Conservation (phyloP, 1,139 yeast species). For the Lodderomyces orthopsilosis region DNA sequence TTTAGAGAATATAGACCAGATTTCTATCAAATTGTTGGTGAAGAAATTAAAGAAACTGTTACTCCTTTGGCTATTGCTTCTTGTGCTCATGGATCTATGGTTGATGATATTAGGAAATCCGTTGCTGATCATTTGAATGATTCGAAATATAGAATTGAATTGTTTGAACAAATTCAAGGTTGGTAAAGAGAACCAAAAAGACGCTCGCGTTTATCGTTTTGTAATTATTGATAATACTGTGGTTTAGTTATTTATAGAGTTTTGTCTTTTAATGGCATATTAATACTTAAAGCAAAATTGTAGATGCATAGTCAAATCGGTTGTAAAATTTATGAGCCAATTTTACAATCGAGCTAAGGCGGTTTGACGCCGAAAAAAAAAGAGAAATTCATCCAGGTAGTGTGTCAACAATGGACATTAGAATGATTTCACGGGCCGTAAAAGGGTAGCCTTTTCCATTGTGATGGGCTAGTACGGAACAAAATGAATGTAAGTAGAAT, state of each 20-base stretch:
- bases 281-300: too few species aligned
- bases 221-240: neutral
- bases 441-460: too few species aligned
- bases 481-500: too few species aligned
- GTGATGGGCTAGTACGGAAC: too few species aligned
- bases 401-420: too few species aligned
- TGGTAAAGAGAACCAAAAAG: slow-evolving; percentile 23
- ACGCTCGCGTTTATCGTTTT: neutral
- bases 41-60: slow-evolving; percentile 27
- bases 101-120: slow-evolving; percentile 36
- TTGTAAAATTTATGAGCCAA: too few species aligned
- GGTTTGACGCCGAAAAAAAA: too few species aligned
- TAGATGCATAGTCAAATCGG: too few species aligned
- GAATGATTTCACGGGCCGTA: too few species aligned
- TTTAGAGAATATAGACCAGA: slow-evolving; percentile 44
- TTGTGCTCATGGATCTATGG: slow-evolving; percentile 43
- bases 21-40: slow-evolving; percentile 29
- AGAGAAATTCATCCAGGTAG: too few species aligned
- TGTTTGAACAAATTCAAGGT: slow-evolving; percentile 39
- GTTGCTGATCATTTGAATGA: slow-evolving; percentile 29
- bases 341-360: too few species aligned
- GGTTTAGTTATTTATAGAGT: neutral
- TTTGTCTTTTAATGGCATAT: neutral
- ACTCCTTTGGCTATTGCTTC: slow-evolving; percentile 39
- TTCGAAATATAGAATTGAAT: slow-evolving; percentile 35